Base-by-base conservation (phyloP, 164 flowering plant genomes). In the Umbilicus rupestris region DNA sequence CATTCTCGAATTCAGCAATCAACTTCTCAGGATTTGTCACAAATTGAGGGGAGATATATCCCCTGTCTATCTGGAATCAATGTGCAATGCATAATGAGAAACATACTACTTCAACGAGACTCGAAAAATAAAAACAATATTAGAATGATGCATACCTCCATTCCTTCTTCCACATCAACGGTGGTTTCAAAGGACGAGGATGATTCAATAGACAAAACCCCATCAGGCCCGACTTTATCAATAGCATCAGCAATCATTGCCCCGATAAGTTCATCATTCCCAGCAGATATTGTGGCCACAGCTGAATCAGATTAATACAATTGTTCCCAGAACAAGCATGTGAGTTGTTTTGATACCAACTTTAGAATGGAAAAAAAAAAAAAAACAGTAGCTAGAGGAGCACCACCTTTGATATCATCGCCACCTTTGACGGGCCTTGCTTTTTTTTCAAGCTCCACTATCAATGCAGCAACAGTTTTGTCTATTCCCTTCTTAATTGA, bases 181-280 rank as follows among this genome's bases (percentile, higher is more conserved):
- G 95, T 89, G 20, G 99, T 94, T 83, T 94, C 99, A 70, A 91
- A 94, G 19, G 99, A 94, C 7, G 99, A 89, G 28, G 99, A 94
- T 33, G 99, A 94, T 77, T 94, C 99, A 74, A 94, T 94, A 8
- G 99, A 94, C 60, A 94, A 77, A 46, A 94, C 99, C 66, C 99
- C 99, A 80, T 94, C 99, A 63, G 99, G 92, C 5, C 99, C 99
- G 67, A 94, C 99, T 69, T 94, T 94, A 74, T 91, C 96, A 73
- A 94, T 90, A 7, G 99, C 99, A 81, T 94, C 99, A 70, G 99
- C 99, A 72, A 94, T 81, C 99, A 94, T 94, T 11, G 84, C 67
- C 35, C 99, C 99, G 72, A 94, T 82, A 24, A 74, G 69, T 65
- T 94, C 99, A 69, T 94, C 96, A 75, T 94, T 94, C 7, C 99